Percentiles rank a stretch among this genome's conserved stretches.
phyloP scores from a whole-genome alignment of 805 yeast species.

The Yamadazyma ubonensis region DNA sequence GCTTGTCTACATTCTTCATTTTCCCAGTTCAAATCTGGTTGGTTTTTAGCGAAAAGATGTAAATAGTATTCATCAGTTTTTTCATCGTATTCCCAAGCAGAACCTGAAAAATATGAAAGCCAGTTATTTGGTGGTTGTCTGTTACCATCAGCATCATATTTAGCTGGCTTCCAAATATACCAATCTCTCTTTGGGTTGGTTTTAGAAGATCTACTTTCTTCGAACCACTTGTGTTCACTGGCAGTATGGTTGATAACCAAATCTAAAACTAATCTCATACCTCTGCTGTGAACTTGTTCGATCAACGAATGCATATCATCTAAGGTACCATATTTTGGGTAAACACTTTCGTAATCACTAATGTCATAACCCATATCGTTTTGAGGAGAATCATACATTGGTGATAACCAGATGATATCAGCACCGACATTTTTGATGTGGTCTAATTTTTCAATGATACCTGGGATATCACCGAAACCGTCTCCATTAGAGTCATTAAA shows the following conservation, averaged over 20 bases:
- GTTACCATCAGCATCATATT: conserved; percentile 44
- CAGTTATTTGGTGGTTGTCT: conserved; percentile 62
- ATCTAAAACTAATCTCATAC: conserved; percentile 53
- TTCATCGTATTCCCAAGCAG: conserved; percentile 60
- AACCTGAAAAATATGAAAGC: conserved; percentile 51
- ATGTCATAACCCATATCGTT: conserved; percentile 66
- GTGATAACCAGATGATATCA: conserved; percentile 58
- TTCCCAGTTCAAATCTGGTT: conserved; percentile 67
- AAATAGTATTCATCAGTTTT: conserved; percentile 54
- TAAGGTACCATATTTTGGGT: conserved; percentile 54
- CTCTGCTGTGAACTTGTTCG: conserved; percentile 45
- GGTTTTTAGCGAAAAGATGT: conserved; percentile 51
- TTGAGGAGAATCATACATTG: conserved; percentile 58
- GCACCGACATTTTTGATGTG: conserved; percentile 50
- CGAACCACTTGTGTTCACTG: conserved; percentile 55
- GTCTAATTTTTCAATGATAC: conserved; percentile 52
- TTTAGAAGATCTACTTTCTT: conserved; percentile 52
- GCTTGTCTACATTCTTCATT: conserved; percentile 37
- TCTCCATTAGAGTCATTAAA: conserved; percentile 60
- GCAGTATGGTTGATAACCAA: conserved; percentile 62
- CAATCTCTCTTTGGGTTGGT: conserved; percentile 59
- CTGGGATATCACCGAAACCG: conserved; percentile 58
- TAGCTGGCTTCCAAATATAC: conserved; percentile 57
- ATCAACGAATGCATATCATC: conserved; percentile 52
- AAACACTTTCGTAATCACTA: conserved; percentile 51